A percentile compares a stretch with the other conserved stretches of the same genome.
These are phyloP conservation scores for Trichosporon sp. DNA, from an alignment of 1,284 basidiomycete species.

Conservation along the genomic window DNA sequence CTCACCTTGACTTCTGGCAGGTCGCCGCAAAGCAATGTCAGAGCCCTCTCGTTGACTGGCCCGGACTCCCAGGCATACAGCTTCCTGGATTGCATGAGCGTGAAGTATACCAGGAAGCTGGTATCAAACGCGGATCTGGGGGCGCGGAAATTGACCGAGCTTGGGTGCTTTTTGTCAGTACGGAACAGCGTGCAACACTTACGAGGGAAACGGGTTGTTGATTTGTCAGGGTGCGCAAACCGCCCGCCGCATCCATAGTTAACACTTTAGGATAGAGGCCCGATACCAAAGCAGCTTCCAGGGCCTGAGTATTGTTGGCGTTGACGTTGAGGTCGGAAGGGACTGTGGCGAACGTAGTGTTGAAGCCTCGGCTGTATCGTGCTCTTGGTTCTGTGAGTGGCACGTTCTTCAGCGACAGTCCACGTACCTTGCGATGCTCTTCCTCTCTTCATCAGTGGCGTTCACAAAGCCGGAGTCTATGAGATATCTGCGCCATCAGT, in stretches of 20 bases:
- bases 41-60: constrained; percentile 75
- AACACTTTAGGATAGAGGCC: constrained; percentile 87
- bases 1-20: constrained; percentile 80
- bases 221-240: constrained; percentile 80
- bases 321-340: constrained; percentile 70
- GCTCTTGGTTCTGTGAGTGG: constrained; percentile 51
- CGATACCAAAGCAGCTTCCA: constrained; percentile 77
- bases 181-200: constrained; percentile 10
- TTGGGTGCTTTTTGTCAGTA: constrained; percentile 94
- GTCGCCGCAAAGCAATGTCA: constrained; percentile 86
- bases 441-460: constrained; percentile 61
- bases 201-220: constrained; percentile 61
- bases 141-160: constrained; percentile 75
- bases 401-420: neutral
- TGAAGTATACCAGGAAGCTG: constrained; percentile 78
- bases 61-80: constrained; percentile 97
- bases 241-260: constrained; percentile 57
- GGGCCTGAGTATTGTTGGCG: constrained; percentile 56
- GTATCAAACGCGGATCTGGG: constrained; percentile 65
- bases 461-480: constrained; percentile 82
- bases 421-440: constrained; percentile 64
- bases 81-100: constrained; percentile 59
- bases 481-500: constrained; percentile 50
- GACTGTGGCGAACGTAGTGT: constrained; percentile 68
- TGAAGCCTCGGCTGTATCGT: constrained; percentile 63